A percentile compares a stretch with the other conserved stretches of the same genome.
phyloP scores from a whole-genome alignment of 345 rosid genomes.

The Sonneratia alba region DNA sequence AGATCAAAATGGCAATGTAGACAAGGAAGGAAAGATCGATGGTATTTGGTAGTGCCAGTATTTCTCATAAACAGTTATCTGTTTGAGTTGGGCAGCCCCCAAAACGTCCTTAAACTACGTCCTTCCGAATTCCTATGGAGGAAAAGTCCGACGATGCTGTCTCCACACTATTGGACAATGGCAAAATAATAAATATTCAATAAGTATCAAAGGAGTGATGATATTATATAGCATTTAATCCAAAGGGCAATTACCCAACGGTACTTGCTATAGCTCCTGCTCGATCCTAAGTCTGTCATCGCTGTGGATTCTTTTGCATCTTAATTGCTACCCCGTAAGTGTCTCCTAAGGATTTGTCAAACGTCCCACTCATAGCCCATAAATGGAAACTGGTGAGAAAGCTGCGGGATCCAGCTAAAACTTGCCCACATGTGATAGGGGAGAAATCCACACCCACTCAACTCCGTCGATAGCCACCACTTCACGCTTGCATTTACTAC shows the following conservation, averaged over 20 bases:
- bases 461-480: too few species aligned
- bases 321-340: neutral
- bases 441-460: too few species aligned
- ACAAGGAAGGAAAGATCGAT: constrained; percentile 1
- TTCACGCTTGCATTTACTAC: neutral
- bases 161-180: neutral
- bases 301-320: neutral
- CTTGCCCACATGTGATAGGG: neutral
- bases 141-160: constrained; percentile 3
- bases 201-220: too few species aligned
- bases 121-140: neutral
- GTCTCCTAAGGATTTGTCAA: constrained; percentile 1
- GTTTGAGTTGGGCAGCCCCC: neutral
- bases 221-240: too few species aligned
- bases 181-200: neutral
- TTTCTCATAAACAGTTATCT: constrained; percentile 4
- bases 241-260: too few species aligned
- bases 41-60: constrained; percentile 2
- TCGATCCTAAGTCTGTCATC: neutral
- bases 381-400: neutral
- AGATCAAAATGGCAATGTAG: neutral
- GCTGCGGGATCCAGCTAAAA: constrained; percentile 1
- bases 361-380: neutral
- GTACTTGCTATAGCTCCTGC: neutral
- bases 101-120: neutral